Percentiles rank a stretch among this genome's conserved stretches.
Conservation (phyloP, 139 green algal species). For the Picochlorum sp. region DNA sequence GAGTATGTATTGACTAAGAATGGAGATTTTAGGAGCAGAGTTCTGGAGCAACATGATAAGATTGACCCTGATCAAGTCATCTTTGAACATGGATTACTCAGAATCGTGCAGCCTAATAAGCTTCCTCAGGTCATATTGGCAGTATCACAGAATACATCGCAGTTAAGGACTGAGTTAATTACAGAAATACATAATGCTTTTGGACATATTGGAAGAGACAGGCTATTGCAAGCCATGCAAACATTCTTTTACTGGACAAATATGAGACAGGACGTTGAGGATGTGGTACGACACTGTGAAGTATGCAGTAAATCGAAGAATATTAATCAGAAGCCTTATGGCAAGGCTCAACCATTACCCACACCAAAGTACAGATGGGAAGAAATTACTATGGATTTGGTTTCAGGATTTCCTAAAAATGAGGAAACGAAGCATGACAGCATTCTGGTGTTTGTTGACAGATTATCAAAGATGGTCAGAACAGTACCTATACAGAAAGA, state of each 20-base stretch:
- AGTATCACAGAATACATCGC: not conserved
- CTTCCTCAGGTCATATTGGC: not conserved
- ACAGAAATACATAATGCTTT: not conserved
- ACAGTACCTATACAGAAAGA: constrained; percentile 4
- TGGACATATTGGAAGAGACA: constrained; percentile 5
- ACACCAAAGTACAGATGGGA: constrained; percentile 30
- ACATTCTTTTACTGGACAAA: not conserved
- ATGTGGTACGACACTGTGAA: not conserved
- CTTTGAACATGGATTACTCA: not conserved
- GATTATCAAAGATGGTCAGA: constrained; percentile 37
- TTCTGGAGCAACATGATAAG: constrained; percentile 1
- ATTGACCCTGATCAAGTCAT: too few species aligned
- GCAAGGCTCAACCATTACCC: constrained; percentile 18
- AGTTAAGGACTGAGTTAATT: constrained; percentile 19
- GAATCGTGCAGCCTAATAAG: not conserved
- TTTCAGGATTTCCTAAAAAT: constrained; percentile 37
- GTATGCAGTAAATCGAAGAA: not conserved
- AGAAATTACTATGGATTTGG: constrained; percentile 46
- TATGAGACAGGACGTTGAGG: not conserved
- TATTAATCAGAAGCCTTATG: constrained; percentile 1
- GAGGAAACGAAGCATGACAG: constrained; percentile 13
- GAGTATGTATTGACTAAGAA: not conserved
- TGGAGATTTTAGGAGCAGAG: not conserved
- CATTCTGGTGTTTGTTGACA: constrained; percentile 48
- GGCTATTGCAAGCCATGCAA: not conserved